A percentile compares a stretch with the other conserved stretches of the same genome.
Evolutionary conservation across 768 basidiomycete species (phyloP).

Genomic region (Russula dissimulans): DNA sequence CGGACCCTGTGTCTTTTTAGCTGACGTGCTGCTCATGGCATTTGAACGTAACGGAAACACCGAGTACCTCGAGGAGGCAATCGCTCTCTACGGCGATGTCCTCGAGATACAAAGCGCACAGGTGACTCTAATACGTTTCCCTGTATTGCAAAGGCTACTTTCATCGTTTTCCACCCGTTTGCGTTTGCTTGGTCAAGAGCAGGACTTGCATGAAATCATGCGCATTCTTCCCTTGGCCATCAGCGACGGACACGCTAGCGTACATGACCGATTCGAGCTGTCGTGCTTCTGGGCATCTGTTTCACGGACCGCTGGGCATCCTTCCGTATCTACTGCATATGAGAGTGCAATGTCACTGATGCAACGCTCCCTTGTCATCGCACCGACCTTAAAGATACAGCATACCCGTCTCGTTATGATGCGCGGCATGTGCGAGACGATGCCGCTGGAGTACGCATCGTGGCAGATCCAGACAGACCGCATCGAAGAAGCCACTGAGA

Average conservation of each 20-base stretch:
- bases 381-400: not conserved
- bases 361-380: not conserved
- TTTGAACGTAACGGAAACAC: not conserved
- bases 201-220: not conserved
- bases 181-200: not conserved
- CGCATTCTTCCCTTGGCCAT: not conserved
- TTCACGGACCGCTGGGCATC: too few relatives aligned
- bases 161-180: not conserved
- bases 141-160: not conserved
- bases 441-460: not conserved
- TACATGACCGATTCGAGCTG: not conserved
- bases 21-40: not conserved
- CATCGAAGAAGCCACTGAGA: not conserved
- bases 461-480: not conserved
- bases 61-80: not conserved
- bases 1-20: not conserved
- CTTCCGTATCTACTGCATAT: not conserved
- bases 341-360: not conserved
- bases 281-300: not conserved
- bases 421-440: not conserved
- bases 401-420: not conserved
- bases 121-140: too few relatives aligned
- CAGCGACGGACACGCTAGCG: not conserved
- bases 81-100: not conserved
- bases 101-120: not conserved